These are phyloP conservation scores for Alternaria triticimaculans DNA, from an alignment of 2,329 filamentous ascomycete genomes.

Conservation along the genomic window DNA sequence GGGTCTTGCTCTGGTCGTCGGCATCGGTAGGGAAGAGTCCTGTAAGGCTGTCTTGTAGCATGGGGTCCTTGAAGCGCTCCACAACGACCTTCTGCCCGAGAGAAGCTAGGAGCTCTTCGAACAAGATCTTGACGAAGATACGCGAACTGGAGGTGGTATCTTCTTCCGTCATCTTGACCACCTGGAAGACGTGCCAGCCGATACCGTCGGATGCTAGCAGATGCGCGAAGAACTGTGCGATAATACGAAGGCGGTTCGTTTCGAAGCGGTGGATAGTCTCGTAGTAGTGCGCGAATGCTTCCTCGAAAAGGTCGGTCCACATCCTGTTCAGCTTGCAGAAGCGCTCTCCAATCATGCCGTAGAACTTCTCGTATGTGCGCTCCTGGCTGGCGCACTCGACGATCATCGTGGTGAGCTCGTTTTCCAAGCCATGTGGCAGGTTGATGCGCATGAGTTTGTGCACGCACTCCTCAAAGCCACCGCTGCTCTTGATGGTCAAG, in stretches of 20 bases:
- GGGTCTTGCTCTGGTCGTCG: constrained; percentile 80
- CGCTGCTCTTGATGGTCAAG: constrained; percentile 94
- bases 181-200: constrained; percentile 86
- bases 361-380: constrained; percentile 97
- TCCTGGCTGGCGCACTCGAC: constrained; percentile 97
- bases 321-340: constrained; percentile 96
- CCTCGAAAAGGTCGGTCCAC: constrained; percentile 92
- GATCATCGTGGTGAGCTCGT: constrained; percentile 93
- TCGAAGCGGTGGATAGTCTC: constrained; percentile 97
- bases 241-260: constrained; percentile 92
- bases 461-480: constrained; percentile 94
- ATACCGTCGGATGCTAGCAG: constrained; percentile 87
- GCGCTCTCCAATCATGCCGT: constrained; percentile 89
- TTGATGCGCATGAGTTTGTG: constrained; percentile 93
- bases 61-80: constrained; percentile 75
- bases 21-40: constrained; percentile 89
- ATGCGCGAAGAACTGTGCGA: constrained; percentile 93
- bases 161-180: constrained; percentile 91
- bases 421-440: constrained; percentile 83
- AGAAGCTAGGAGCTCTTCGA: constrained; percentile 88
- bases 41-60: constrained; percentile 76
- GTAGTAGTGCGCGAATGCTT: constrained; percentile 90
- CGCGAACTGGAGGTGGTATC: constrained; percentile 95
- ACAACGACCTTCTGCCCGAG: constrained; percentile 83
- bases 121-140: constrained; percentile 98